Base-by-base conservation (phyloP, 495 filamentous ascomycete species). In the Oidiodendron maius region DNA sequence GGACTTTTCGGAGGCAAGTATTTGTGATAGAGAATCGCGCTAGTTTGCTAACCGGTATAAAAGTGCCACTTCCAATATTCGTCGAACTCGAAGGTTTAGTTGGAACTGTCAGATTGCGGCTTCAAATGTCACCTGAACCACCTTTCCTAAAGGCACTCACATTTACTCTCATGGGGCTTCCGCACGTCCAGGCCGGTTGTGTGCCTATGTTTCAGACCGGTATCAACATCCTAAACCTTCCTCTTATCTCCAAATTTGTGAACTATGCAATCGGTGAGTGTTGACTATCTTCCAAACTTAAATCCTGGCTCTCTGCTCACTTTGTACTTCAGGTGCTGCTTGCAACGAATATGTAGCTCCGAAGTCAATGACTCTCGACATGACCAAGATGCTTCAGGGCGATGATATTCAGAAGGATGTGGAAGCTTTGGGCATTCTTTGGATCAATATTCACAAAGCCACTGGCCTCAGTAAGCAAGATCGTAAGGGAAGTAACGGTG, bases 191-290 rank as follows among this genome's bases (percentile, higher is more conserved):
- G 53, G 91, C 91, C 10, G 84, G 86, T n/a, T 96, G 91, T 63
- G 80, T 93, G 20, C 91, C 91, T 1, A 90, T 97, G 84, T 54
- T 96, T 3, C 78, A 89, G 61, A 82, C 79, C 42, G 90, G 89
- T 12, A 84, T 95, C 53, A 97, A 97, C 57, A 82, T 96, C 34
- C 69, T 97, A 5, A 95, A 97, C 53, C 69, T 97, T 21, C 91
- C 91, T 0, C 60, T 97, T 38, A 95, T 97, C 55, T 95, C 88
- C 0, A 91, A 95, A 53, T 96, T 97, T 61, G 91, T 95, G 66
- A 95, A 96, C 66, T 95, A 89, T 63, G 88, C 91, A n/a, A 95
- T 97, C 53, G 81, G 75, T 48, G 40, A 4, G 28, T 36, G 11
- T 16, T 36, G 1, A 3, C 20, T 15, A 11, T 22, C 24, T 10